Evolutionary conservation across 1,139 yeast species (phyloP).

Genomic region (Debaryomycetaceae sp.): DNA sequence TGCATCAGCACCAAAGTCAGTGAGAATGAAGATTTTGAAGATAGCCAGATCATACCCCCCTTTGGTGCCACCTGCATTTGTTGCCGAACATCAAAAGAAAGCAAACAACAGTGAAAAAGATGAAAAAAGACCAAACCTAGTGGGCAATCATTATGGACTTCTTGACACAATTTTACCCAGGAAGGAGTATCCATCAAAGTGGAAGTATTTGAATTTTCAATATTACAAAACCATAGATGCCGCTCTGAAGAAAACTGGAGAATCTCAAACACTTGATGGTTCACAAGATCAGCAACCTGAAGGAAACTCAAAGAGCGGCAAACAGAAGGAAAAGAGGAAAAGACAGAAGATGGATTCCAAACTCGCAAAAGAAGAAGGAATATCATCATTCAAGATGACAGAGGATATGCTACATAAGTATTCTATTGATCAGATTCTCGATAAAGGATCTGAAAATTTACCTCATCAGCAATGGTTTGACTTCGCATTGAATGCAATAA

Average conservation of each 20-base stretch:
- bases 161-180: slow-evolving; percentile 49
- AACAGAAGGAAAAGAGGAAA: background rate
- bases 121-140: slow-evolving; percentile 19
- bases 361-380: slow-evolving; percentile 29
- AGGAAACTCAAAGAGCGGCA: background rate
- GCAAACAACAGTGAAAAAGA: slow-evolving; percentile 8
- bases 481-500: slow-evolving; percentile 58
- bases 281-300: background rate
- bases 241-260: background rate
- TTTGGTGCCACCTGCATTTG: slow-evolving; percentile 40
- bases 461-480: slow-evolving; percentile 66
- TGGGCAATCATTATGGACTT: slow-evolving; percentile 51
- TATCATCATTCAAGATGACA: slow-evolving; percentile 41
- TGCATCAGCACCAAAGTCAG: slow-evolving; percentile 39
- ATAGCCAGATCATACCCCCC: slow-evolving; percentile 58
- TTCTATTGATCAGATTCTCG: slow-evolving; percentile 62
- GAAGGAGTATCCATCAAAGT: slow-evolving; percentile 49
- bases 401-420: slow-evolving; percentile 49
- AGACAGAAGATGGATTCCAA: background rate
- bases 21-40: slow-evolving; percentile 45
- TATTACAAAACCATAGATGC: slow-evolving; percentile 37
- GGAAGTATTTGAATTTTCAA: slow-evolving; percentile 56
- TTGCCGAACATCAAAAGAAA: slow-evolving; percentile 5
- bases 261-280: background rate
- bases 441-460: slow-evolving; percentile 53